Evolutionary conservation across 768 basidiomycete genomes (phyloP), one percentile per base, ranked within the genome.

Genomic region (Lepiota subincarnata): DNA sequence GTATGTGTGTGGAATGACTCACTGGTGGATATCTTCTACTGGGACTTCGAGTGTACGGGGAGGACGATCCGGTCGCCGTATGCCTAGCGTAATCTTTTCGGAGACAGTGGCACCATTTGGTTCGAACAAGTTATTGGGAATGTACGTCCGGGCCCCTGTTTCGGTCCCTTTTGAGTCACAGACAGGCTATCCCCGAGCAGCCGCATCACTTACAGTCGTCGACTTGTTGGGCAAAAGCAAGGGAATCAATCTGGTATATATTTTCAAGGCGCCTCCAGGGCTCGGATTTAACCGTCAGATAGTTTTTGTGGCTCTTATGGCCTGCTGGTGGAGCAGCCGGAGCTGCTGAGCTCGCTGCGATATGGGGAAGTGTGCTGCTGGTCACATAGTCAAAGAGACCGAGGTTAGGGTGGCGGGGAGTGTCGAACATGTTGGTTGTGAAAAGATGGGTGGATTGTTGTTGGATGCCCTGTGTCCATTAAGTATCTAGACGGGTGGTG

Each of bases 261-360:
- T 61, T 64, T 59, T 81, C 78, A n/a, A 88, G 66, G 52, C 68
- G 71, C 56, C 84, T 72, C 66, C 78, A 79, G 8, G 64, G 55
- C 49, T 81, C 78, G 8, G 78, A 75, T 19, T 69, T 72, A 49
- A 82, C 66, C 6, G 49, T 50, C 18, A 78, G 67, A 24, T 62
- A 50, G 57, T 81, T 81, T 45, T 61, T 44, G 61, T 80, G 77
- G 59, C 74, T 77, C 63, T 75, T 77, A 56, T 77, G 75, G 48
- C 70, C 68, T 40, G 64, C 57, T 5, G 67, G 67, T n/a, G 73
- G 74, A 55, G 63, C 62, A 34, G 68, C 47, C 7, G 68, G 60
- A 34, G 70, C 68, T 48, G 60, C 60, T 24, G 62, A 56, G 18
- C 66, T 64, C 19, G 63, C 59, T 13, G 16, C 31, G n/a, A 81